Percentiles rank a stretch among this genome's conserved stretches.
phyloP scores from a whole-genome alignment of 805 yeast species.

The Hanseniaspora nectarophila region DNA sequence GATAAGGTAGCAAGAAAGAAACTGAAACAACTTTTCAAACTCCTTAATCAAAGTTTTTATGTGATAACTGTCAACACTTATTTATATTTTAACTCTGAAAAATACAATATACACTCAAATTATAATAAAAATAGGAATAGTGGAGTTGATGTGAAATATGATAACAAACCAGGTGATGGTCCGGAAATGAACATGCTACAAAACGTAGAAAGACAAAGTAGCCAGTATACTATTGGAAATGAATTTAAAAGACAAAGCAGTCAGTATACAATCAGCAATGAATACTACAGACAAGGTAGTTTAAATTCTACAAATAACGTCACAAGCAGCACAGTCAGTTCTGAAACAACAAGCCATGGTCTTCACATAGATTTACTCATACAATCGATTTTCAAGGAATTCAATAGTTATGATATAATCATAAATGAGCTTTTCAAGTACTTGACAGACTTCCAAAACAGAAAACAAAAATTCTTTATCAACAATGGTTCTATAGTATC shows the following conservation, averaged over 20 bases:
- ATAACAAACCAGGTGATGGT: neutral
- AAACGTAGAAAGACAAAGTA: neutral
- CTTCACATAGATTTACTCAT: constrained; percentile 16
- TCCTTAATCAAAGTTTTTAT: constrained; percentile 43
- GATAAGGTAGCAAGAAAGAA: constrained; percentile 27
- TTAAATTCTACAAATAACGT: neutral
- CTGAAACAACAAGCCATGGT: constrained; percentile 10
- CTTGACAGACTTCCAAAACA: constrained; percentile 21
- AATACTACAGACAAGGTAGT: neutral
- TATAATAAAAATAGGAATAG: neutral
- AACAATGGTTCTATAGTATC: neutral
- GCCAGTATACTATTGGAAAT: neutral
- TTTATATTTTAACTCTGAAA: constrained; percentile 37
- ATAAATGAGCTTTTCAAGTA: constrained; percentile 24
- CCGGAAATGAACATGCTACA: too few relatives aligned
- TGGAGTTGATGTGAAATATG: neutral
- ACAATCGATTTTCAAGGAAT: constrained; percentile 22
- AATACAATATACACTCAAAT: constrained; percentile 14
- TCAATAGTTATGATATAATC: constrained; percentile 25
- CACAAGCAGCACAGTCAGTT: neutral
- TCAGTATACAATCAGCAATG: neutral
- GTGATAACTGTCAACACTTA: constrained; percentile 55
- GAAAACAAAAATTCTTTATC: constrained; percentile 16
- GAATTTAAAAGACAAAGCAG: neutral
- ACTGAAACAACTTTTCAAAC: constrained; percentile 40